These are phyloP conservation scores for Agaricales sp. DNA, from an alignment of 1,284 basidiomycete genomes.

Conservation along the genomic window DNA sequence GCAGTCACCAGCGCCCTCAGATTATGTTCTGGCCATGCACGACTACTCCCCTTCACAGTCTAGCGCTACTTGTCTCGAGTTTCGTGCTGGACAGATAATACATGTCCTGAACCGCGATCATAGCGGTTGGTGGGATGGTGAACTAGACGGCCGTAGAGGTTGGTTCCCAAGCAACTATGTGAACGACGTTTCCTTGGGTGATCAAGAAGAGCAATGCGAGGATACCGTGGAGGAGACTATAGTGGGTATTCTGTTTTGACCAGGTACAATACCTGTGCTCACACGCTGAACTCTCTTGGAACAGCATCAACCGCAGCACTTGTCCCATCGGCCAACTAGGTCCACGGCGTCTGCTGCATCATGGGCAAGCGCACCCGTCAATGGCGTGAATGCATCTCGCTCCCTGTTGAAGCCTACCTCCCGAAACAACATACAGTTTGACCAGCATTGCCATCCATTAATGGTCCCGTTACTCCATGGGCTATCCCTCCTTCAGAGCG, in stretches of 20 bases:
- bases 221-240: not conserved
- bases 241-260: not conserved
- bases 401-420: slow-evolving; percentile 31
- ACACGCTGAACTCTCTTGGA: not conserved
- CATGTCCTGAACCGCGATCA: slow-evolving; percentile 79
- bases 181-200: slow-evolving; percentile 45
- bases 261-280: not conserved
- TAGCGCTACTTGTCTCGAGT: slow-evolving; percentile 78
- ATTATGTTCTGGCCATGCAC: slow-evolving; percentile 81
- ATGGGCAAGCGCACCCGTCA: slow-evolving; percentile 39
- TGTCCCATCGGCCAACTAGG: slow-evolving; percentile 14
- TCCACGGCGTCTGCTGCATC: slow-evolving; percentile 42
- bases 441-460: slow-evolving; percentile 57
- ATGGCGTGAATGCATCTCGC: slow-evolving; percentile 18
- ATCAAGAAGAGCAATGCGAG: slow-evolving; percentile 32
- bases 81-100: slow-evolving; percentile 85
- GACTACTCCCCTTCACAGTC: slow-evolving; percentile 69
- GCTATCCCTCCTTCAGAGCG: slow-evolving; percentile 76
- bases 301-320: not conserved
- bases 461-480: slow-evolving; percentile 78
- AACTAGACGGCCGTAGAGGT: slow-evolving; percentile 78
- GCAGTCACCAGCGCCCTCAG: slow-evolving; percentile 14
- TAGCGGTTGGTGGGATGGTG: slow-evolving; percentile 99
- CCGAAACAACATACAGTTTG: slow-evolving; percentile 25
- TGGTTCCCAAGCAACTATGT: slow-evolving; percentile 98